Conservation (phyloP, 176 grass and related monocot genomes). For the Elymus sibiricus region DNA sequence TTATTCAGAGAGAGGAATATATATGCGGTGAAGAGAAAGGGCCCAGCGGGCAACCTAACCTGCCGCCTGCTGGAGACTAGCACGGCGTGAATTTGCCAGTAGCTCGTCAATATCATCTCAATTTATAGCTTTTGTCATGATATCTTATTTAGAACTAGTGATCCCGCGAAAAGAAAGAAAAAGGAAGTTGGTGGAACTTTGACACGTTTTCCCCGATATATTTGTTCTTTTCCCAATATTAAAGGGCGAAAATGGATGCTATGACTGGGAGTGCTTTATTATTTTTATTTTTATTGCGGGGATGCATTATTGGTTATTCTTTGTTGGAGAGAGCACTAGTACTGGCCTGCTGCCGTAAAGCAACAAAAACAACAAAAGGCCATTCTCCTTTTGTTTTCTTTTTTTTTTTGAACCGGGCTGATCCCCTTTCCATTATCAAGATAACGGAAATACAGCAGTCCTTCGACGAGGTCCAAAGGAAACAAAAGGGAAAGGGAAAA, state of each 20-base stretch:
- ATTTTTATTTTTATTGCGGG: neutral
- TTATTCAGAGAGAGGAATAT: neutral
- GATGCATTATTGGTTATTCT: slow-evolving; percentile 16
- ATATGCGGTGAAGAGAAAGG: neutral
- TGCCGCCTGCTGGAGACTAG: neutral
- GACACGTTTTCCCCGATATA: neutral
- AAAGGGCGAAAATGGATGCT: neutral
- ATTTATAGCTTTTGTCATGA: neutral
- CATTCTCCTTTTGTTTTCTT: neutral
- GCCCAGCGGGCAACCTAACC: neutral
- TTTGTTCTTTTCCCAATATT: neutral
- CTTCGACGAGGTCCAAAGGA: too few species aligned
- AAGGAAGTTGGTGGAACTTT: neutral
- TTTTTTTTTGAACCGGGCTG: too few species aligned
- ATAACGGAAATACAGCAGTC: too few species aligned
- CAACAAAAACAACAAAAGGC: slow-evolving; percentile 21
- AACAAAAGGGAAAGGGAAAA: too few species aligned
- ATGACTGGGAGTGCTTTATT: slow-evolving; percentile 29
- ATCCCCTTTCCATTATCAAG: too few species aligned
- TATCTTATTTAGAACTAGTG: neutral
- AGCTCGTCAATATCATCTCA: neutral
- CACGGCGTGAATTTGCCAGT: neutral
- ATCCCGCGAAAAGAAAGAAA: too few species aligned
- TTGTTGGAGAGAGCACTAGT: slow-evolving; percentile 4
- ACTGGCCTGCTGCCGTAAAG: slow-evolving; percentile 8